Percentiles rank a stretch among this genome's conserved stretches.
Conservation (phyloP, 2,329 filamentous ascomycete species). For the Penicillium sp. region DNA sequence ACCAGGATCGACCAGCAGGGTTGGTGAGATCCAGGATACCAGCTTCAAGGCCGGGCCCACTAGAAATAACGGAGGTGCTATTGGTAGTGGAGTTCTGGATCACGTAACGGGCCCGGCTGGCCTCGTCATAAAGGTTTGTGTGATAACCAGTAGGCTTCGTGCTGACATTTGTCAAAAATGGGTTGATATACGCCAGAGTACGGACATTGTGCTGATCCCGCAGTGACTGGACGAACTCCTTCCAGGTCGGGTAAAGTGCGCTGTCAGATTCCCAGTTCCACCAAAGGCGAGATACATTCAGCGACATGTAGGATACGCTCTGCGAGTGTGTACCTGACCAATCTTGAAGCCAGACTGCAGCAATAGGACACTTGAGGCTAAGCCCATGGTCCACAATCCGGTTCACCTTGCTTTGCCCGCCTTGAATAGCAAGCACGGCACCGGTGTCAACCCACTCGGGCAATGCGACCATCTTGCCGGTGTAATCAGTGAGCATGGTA, state of each 20-base stretch:
- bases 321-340: slow-evolving; percentile 37
- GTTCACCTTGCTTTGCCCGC: slow-evolving; percentile 35
- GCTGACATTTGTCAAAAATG: slow-evolving; percentile 35
- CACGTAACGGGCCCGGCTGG: slow-evolving; percentile 27
- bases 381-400: slow-evolving; percentile 31
- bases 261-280: slow-evolving; percentile 41
- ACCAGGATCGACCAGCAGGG: slow-evolving; percentile 29
- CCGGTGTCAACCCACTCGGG: slow-evolving; percentile 30
- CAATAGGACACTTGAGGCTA: slow-evolving; percentile 29
- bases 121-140: slow-evolving; percentile 33
- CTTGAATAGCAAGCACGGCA: slow-evolving; percentile 37
- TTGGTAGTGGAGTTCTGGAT: slow-evolving; percentile 36
- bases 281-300: slow-evolving; percentile 36
- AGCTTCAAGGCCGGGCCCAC: slow-evolving; percentile 35
- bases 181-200: slow-evolving; percentile 32
- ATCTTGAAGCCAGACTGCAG: slow-evolving; percentile 37
- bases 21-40: slow-evolving; percentile 39
- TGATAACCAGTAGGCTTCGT: slow-evolving; percentile 31
- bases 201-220: slow-evolving; percentile 31
- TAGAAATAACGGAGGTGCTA: slow-evolving; percentile 32
- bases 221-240: slow-evolving; percentile 33
- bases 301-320: slow-evolving; percentile 28
- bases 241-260: slow-evolving; percentile 34
- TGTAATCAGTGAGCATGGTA: slow-evolving; percentile 33
- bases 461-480: slow-evolving; percentile 32